Evolutionary conservation across 371 early-diverging fungal species (phyloP).

Genomic region (Syncephalastrum sp.): DNA sequence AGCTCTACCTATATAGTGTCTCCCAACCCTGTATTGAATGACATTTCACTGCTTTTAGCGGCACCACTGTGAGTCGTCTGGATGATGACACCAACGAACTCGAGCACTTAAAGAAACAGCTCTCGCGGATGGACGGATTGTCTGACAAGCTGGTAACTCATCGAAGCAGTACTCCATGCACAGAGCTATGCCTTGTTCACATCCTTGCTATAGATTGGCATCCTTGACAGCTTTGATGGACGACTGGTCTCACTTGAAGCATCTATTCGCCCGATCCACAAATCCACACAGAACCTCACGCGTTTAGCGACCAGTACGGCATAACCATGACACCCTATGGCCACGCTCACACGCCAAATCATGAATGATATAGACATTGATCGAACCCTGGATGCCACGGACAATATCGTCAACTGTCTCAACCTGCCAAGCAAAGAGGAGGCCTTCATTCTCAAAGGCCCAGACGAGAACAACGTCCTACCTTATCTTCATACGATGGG

Average conservation of each 20-base stretch:
- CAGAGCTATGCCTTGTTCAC: background rate
- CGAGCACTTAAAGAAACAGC: constrained; percentile 36
- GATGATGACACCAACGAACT: constrained; percentile 34
- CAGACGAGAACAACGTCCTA: constrained; percentile 51
- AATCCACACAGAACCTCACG: constrained; percentile 81
- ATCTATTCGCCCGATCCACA: constrained; percentile 84
- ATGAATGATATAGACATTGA: constrained; percentile 60
- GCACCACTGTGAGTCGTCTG: constrained; percentile 16
- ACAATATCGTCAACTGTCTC: constrained; percentile 73
- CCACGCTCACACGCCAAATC: background rate
- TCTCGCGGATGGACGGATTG: constrained; percentile 44
- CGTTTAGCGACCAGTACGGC: constrained; percentile 71
- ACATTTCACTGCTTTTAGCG: background rate
- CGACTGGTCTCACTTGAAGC: constrained; percentile 78
- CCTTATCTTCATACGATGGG: constrained; percentile 57
- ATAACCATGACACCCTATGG: background rate
- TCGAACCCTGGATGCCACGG: constrained; percentile 65
- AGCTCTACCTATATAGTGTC: too few relatives aligned
- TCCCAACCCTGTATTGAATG: too few relatives aligned
- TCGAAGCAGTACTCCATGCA: background rate
- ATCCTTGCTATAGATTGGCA: constrained; percentile 43
- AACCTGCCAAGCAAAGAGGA: constrained; percentile 80
- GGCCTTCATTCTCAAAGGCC: constrained; percentile 63
- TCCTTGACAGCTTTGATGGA: constrained; percentile 82
- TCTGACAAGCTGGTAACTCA: constrained; percentile 34